Conservation (phyloP, 2,329 filamentous ascomycete species). For the Orbilia brochopaga region DNA sequence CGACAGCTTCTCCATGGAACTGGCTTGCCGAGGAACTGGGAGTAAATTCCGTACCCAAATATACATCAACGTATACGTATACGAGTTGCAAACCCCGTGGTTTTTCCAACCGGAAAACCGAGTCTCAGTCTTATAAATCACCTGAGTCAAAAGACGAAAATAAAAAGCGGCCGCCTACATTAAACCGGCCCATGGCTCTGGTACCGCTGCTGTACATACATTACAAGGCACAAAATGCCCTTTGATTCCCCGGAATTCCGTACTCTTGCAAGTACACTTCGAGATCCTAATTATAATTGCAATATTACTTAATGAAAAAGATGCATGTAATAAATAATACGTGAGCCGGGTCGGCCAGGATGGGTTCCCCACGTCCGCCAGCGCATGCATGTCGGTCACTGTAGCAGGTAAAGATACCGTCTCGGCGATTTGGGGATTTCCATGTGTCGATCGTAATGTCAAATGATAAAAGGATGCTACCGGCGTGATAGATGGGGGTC, state of each 20-base stretch:
- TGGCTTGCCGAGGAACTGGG: background rate
- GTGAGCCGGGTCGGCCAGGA: background rate
- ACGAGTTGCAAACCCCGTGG: constrained; percentile 1
- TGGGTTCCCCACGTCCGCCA: constrained; percentile 47
- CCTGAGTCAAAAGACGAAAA: constrained; percentile 6
- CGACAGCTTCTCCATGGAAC: constrained; percentile 4
- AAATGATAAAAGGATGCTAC: constrained; percentile 24
- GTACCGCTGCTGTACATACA: constrained; percentile 14
- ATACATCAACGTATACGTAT: background rate
- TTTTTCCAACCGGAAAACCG: background rate
- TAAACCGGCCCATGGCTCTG: constrained; percentile 15
- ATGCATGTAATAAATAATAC: constrained; percentile 10
- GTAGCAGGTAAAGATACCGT: constrained; percentile 27
- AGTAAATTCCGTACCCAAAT: constrained; percentile 1
- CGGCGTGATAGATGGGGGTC: background rate
- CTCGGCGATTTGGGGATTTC: constrained; percentile 46
- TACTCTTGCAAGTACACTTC: no score
- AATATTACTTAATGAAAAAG: constrained; percentile 23
- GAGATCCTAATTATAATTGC: background rate
- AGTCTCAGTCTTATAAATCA: constrained; percentile 23
- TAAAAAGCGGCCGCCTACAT: constrained; percentile 29
- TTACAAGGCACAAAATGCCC: no score
- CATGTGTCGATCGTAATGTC: constrained; percentile 50
- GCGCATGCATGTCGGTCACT: constrained; percentile 33
- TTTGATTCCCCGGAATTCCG: no score